Conservation (phyloP, 257 asterid genomes). For the Rauvolfia tetraphylla region DNA sequence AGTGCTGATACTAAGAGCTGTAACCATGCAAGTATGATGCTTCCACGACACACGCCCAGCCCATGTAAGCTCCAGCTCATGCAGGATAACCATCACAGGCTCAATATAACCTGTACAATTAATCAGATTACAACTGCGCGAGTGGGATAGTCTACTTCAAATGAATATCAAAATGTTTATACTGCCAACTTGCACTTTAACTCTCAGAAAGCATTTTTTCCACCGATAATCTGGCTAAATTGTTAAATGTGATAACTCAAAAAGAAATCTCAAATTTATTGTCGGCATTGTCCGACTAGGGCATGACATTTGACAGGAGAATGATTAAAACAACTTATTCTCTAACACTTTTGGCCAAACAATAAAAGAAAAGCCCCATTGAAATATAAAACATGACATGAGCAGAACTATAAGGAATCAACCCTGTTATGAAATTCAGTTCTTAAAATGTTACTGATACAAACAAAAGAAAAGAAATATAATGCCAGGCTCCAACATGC, state of each 20-base stretch:
- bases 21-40: slow-evolving; percentile 82
- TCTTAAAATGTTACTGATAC: not conserved
- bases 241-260: not conserved
- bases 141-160: not conserved
- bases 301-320: not conserved
- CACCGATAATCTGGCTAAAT: not conserved
- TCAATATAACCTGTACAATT: slow-evolving; percentile 81
- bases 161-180: not conserved
- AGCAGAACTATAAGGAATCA: not conserved
- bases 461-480: not conserved
- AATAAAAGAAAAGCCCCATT: not conserved
- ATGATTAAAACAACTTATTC: not conserved
- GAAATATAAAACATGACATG: not conserved
- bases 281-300: not conserved
- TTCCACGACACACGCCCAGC: slow-evolving; percentile 94
- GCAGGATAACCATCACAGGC: slow-evolving; percentile 95
- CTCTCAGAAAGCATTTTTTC: not conserved
- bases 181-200: not conserved
- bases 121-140: slow-evolving; percentile 3
- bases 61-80: slow-evolving; percentile 95
- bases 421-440: not conserved
- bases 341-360: too few species aligned
- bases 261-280: not conserved
- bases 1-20: slow-evolving; percentile 96
- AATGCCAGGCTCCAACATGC: not conserved